Evolutionary conservation across 139 green algal species (phyloP), one percentile per base, ranked within the genome.

Genomic region (Auxenochlorella pyrenoidosa): DNA sequence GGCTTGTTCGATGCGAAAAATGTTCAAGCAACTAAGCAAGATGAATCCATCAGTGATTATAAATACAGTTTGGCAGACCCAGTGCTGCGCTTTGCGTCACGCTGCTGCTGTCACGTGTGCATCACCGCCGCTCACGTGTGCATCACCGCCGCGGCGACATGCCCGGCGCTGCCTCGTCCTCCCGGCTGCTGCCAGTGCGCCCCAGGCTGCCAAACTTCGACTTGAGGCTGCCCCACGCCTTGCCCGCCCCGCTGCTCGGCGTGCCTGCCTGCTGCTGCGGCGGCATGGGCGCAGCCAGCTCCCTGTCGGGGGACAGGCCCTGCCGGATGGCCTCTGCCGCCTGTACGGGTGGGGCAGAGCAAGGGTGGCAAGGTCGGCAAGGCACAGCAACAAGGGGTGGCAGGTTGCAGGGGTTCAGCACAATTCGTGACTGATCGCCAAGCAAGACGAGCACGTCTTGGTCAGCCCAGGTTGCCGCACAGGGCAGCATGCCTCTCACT

Each of bases 291-390:
- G 32, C 73, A 5, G 40, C 43, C 19, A 40, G 47, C 26, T 32
- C 40, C 13, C 58, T 51, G 72, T 44, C 40, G 26, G 73, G 24
- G 1, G 75, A 81, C 30, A 41, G 44, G 15, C 76, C 63, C 26
- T 87, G 82, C 36, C 77, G 66, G 32, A 75, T 90, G 38, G 41
- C 60, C 40, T 79, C 65, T 22, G 79, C 79, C 34, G 71, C 75
- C 43, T 87, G 44, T 18, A 89, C 13, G 19, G 47, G 47, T 10
- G 47, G 10, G 47, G 47, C 47, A 6, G 10, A 10, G 47, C 47
- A 54, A 10, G 10, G 13, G n/a, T 76, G 80, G 40, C 84, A 40
- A 19, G 72, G 34, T 34, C 1, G 26, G 63, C 63, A 71, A 36
- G 63, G 26, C 24, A 34, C 2, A 36, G 54, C 15, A 63, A 63